phyloP scores from a whole-genome alignment of 169 alveolate genomes.

The Cryptosporidium baileyi region DNA sequence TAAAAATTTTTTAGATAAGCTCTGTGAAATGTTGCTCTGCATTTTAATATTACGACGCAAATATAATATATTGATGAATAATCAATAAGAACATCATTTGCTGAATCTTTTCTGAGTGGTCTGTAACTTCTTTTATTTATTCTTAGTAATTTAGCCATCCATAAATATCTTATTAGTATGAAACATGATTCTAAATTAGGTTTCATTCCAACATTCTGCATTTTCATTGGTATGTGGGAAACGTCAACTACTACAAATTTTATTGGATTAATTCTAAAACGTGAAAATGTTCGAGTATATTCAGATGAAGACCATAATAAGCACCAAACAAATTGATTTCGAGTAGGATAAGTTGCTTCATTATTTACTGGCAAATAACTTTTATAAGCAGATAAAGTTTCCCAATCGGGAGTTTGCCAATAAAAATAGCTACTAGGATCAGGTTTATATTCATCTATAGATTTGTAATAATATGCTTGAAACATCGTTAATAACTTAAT shows the following conservation, averaged over 20 bases:
- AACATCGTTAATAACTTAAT: conserved; percentile 24
- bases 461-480: conserved; percentile 34
- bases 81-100: conserved; percentile 27
- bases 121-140: conserved; percentile 37
- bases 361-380: conserved; percentile 9
- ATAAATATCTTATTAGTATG: conserved; percentile 3
- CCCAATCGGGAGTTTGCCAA: conserved; percentile 65
- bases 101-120: conserved; percentile 9
- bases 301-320: conserved; percentile 48
- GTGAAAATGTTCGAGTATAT: conserved; percentile 46
- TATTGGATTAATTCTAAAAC: conserved; percentile 51
- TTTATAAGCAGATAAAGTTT: conserved; percentile 11
- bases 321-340: conserved; percentile 68
- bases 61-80: conserved; percentile 38
- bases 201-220: conserved; percentile 24
- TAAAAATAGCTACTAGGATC: conserved; percentile 42
- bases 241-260: conserved; percentile 16
- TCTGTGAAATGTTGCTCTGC: conserved; percentile 61
- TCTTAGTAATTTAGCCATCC: conserved; percentile 22
- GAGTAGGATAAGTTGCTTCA: neutral
- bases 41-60: conserved; percentile 28
- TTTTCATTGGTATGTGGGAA: conserved; percentile 58
- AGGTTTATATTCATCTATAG: conserved; percentile 49
- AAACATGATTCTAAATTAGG: conserved; percentile 38
- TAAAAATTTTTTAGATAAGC: conserved; percentile 31